These are phyloP conservation scores for Coriaria nepalensis DNA, from an alignment of 306 rosid genomes.

Conservation along the genomic window DNA sequence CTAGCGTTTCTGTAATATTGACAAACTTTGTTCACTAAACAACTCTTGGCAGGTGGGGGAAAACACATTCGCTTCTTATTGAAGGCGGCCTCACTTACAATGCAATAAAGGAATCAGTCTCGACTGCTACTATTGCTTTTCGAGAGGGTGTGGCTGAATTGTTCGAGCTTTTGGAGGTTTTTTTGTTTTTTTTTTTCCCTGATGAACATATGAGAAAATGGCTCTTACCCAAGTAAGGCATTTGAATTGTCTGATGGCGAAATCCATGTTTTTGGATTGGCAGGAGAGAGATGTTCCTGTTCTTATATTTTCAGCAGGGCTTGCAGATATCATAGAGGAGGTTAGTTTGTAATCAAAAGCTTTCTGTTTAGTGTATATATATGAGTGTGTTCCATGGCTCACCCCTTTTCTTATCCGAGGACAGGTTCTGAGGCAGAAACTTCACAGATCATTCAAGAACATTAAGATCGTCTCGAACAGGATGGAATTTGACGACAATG, in stretches of 20 bases:
- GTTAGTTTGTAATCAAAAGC: constrained; percentile 26
- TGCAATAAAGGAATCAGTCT: constrained; percentile 62
- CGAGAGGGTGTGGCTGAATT: constrained; percentile 83
- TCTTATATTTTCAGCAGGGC: constrained; percentile 91
- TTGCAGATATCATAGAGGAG: constrained; percentile 93
- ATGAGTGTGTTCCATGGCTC: not conserved
- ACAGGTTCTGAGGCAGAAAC: constrained; percentile 79
- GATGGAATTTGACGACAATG: constrained; percentile 60
- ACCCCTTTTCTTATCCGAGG: constrained; percentile 12
- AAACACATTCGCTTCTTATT: constrained; percentile 60
- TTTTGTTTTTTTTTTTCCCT: not conserved
- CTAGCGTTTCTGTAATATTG: not conserved
- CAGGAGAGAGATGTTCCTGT: constrained; percentile 80
- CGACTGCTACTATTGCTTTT: constrained; percentile 63
- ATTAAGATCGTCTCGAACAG: constrained; percentile 73
- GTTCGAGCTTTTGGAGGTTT: constrained; percentile 73
- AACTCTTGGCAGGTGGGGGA: constrained; percentile 72
- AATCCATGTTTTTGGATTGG: constrained; percentile 17
- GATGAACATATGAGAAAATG: not conserved
- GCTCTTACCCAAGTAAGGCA: not conserved
- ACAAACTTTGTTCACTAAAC: constrained; percentile 1
- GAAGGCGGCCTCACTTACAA: constrained; percentile 82
- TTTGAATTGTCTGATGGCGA: not conserved
- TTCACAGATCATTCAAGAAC: constrained; percentile 65
- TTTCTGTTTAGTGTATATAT: constrained; percentile 7